phyloP scores from a whole-genome alignment of 2,329 filamentous ascomycete genomes.

The Stemphylium vesicarium region DNA sequence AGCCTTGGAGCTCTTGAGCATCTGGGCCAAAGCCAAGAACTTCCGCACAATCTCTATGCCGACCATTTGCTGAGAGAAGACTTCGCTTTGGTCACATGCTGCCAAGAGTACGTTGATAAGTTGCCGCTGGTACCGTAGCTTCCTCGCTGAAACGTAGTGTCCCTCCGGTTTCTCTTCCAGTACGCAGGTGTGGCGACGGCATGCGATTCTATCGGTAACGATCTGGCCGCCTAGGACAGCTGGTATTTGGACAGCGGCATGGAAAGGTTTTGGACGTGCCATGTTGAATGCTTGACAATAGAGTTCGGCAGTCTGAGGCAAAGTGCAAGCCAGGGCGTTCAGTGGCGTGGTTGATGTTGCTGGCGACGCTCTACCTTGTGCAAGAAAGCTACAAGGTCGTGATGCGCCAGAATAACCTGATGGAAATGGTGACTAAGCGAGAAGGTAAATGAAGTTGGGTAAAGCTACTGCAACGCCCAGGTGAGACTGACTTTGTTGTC shows the following conservation, averaged over 20 bases:
- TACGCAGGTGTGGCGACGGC: not conserved
- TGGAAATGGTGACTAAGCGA: not conserved
- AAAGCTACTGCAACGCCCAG: not conserved
- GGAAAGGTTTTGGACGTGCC: not conserved
- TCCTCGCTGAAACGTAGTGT: not conserved
- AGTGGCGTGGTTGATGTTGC: too few relatives aligned
- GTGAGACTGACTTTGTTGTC: not conserved
- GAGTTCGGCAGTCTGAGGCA: not conserved
- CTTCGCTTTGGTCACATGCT: not conserved
- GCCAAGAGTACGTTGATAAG: not conserved
- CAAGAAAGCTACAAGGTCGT: too few relatives aligned
- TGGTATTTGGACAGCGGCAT: not conserved
- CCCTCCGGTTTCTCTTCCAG: not conserved
- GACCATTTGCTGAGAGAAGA: not conserved
- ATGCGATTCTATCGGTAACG: slow-evolving; percentile 8
- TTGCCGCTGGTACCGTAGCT: not conserved
- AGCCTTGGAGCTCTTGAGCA: slow-evolving; percentile 3
- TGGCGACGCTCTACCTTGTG: too few relatives aligned
- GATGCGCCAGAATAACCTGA: too few relatives aligned
- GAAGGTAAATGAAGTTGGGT: not conserved
- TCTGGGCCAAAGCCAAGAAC: slow-evolving; percentile 2
- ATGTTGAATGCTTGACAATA: not conserved
- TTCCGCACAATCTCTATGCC: slow-evolving; percentile 4
- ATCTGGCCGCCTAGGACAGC: not conserved
- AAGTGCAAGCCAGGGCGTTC: too few relatives aligned